Percentiles rank a stretch among this genome's conserved stretches.
These are phyloP conservation scores for Lactifluus subvellereus DNA, from an alignment of 768 basidiomycete genomes.

Conservation along the genomic window DNA sequence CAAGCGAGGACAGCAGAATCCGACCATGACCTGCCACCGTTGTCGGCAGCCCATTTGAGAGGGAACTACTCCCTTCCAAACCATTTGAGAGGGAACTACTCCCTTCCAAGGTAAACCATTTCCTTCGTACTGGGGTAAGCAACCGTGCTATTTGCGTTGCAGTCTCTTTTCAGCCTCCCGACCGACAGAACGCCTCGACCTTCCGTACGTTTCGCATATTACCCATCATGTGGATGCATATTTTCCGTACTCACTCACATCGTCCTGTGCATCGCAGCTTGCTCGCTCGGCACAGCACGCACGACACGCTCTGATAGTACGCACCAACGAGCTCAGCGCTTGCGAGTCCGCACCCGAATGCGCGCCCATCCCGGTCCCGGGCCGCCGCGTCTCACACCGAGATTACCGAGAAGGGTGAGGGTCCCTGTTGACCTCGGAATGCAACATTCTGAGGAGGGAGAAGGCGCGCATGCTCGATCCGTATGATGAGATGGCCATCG, in stretches of 20 bases:
- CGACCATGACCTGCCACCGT: neutral
- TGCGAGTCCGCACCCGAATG: too few relatives aligned
- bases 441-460: too few relatives aligned
- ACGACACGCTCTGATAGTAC: too few relatives aligned
- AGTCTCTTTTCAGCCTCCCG: slow-evolving; percentile 13
- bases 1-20: neutral
- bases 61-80: neutral
- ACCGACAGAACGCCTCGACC: slow-evolving; percentile 7
- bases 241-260: neutral
- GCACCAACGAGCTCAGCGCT: too few relatives aligned
- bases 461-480: too few relatives aligned
- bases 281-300: too few relatives aligned
- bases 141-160: too few relatives aligned
- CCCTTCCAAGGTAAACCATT: neutral
- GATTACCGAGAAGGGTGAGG: too few relatives aligned
- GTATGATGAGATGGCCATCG: too few relatives aligned
- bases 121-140: neutral
- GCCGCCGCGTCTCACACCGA: neutral
- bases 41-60: neutral
- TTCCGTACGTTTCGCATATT: neutral
- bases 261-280: too few relatives aligned
- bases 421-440: too few relatives aligned
- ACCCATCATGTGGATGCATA: too few relatives aligned
- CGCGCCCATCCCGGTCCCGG: neutral
- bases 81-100: neutral